Evolutionary conservation across 2,329 filamentous ascomycete species (phyloP), one percentile per base, ranked within the genome.

Genomic region (Colletotrichum navitas): DNA sequence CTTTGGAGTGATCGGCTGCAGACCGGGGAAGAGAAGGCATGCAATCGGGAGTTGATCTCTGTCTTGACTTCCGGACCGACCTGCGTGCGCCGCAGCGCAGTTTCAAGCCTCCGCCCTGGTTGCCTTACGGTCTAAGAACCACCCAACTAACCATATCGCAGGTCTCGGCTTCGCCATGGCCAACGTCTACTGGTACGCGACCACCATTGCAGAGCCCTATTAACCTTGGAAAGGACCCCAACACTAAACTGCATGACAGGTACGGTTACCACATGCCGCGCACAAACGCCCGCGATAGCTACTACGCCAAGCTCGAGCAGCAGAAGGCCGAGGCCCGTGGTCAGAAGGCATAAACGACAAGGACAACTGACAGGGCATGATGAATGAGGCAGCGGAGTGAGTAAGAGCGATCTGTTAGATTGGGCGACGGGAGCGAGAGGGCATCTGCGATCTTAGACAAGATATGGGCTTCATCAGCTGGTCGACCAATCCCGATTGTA

Each of bases 191-290:
- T 90, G 88, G 88, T 90, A 88, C 76, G 87, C 75, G 64, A 61
- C 41, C 47, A 24, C 18, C 45, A 7, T 54, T 58, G 2, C 6
- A 32, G n/a, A 36, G 34, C 14, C 16, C 24, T 29, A 26, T 32
- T 60, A 24, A 69, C 16, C 54, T 58, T 39, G 18, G 12, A 39
- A 49, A 66, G 26, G 18, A 55, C n/a, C 32, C 36, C 36, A 36
- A 52, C 29, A 71, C 61, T 61, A 66, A 56, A 45, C 51, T 21
- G 21, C 12, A 63, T n/a, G 29, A 74, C 75, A 90, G 88, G 88
- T 88, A 90, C 85, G 88, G 88, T 80, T 90, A 80, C 84, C 88
- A 90, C 83, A 82, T 89, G 78, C 88, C 88, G 76, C 87, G 88
- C 80, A 89, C 86, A 78, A 80, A 85, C 78, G 84, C 83, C 74